Conservation (phyloP, 495 filamentous ascomycete species). For the Lentithecium fluviatile region DNA sequence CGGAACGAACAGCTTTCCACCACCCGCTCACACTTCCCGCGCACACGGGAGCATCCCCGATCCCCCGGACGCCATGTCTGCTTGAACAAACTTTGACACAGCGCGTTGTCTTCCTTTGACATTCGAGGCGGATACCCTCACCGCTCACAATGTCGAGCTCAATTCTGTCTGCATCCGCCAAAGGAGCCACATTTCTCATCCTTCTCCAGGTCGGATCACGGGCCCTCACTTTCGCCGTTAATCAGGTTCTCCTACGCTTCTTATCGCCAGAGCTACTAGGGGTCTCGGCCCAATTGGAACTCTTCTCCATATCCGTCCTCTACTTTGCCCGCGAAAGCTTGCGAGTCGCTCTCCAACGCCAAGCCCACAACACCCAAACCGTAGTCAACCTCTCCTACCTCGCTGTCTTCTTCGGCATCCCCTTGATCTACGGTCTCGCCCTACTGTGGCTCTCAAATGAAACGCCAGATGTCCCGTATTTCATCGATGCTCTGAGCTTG, state of each 20-base stretch:
- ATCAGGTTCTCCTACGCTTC: constrained; percentile 83
- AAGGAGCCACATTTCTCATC: constrained; percentile 81
- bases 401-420: constrained; percentile 65
- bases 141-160: constrained; percentile 30
- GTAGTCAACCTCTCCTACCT: constrained; percentile 87
- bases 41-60: neutral
- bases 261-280: constrained; percentile 81
- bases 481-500: constrained; percentile 60
- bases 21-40: neutral
- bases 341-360: constrained; percentile 79
- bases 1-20: neutral
- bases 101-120: neutral
- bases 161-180: constrained; percentile 53
- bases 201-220: constrained; percentile 80
- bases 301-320: constrained; percentile 81
- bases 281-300: constrained; percentile 82
- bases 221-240: constrained; percentile 81
- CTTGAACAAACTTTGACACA: neutral
- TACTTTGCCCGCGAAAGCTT: constrained; percentile 91
- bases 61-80: neutral
- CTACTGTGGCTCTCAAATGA: constrained; percentile 63
- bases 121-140: neutral
- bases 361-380: constrained; percentile 55
- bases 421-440: constrained; percentile 60
- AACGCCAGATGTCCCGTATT: constrained; percentile 60